Evolutionary conservation across 2,329 filamentous ascomycete genomes (phyloP).

Genomic region (Apiospora malaysiana): DNA sequence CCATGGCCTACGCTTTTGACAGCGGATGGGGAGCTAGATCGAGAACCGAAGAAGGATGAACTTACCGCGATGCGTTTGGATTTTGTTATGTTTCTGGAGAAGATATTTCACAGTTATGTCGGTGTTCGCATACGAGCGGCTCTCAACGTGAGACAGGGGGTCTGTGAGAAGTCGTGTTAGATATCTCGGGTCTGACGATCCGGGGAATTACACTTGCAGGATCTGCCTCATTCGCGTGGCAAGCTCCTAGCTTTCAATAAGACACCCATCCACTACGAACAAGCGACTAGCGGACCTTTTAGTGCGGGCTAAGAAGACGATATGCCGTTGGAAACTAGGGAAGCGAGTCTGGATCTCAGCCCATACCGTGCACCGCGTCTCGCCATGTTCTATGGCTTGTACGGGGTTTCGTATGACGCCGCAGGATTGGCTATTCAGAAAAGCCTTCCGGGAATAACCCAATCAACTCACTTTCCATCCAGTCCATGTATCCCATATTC

Average conservation of each 20-base stretch:
- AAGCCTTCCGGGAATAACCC: neutral
- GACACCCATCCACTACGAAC: neutral
- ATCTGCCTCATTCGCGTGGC: neutral
- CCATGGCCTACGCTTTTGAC: neutral
- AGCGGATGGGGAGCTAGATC: neutral
- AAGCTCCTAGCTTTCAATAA: neutral
- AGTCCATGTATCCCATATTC: neutral
- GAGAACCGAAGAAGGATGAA: neutral
- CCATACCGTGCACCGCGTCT: neutral
- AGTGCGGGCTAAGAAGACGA: neutral
- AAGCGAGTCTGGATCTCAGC: neutral
- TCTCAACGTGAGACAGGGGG: neutral
- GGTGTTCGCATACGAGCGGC: neutral
- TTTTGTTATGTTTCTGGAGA: neutral
- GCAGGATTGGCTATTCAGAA: neutral
- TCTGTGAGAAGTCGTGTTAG: neutral
- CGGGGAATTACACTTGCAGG: neutral
- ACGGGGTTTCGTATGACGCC: neutral
- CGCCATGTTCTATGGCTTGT: neutral
- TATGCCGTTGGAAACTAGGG: neutral
- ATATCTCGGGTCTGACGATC: neutral
- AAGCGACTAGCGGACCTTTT: neutral
- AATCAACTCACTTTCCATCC: neutral
- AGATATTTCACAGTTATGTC: neutral
- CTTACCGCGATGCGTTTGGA: no score